phyloP scores from a whole-genome alignment of 1,284 basidiomycete species.

The Puccinia coronata region DNA sequence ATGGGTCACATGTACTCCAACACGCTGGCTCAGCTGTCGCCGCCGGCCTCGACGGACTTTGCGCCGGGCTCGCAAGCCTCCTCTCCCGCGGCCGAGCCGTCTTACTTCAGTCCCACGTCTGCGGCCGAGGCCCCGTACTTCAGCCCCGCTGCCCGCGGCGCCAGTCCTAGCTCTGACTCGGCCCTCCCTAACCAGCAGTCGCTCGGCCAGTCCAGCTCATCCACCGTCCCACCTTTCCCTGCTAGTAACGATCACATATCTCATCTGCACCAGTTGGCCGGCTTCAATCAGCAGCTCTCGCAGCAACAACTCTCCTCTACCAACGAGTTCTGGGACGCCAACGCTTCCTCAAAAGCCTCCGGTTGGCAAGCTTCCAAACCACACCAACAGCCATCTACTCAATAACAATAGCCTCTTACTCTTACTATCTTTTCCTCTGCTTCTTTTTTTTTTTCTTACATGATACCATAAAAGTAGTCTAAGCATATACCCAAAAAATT shows the following conservation, averaged over 20 bases:
- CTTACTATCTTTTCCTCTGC: too few relatives aligned
- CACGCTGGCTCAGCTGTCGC: slow-evolving; percentile 29
- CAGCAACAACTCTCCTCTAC: neutral
- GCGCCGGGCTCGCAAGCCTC: slow-evolving; percentile 28
- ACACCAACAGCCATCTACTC: neutral
- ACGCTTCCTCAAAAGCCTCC: too few relatives aligned
- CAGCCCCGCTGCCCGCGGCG: neutral
- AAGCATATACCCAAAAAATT: too few relatives aligned
- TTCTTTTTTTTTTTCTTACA: too few relatives aligned
- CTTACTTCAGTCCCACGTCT: slow-evolving; percentile 13
- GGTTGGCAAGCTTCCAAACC: neutral
- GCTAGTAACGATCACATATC: neutral
- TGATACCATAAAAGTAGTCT: too few relatives aligned
- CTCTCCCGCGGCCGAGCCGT: slow-evolving; percentile 7
- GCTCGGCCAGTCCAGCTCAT: too few relatives aligned
- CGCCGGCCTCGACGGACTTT: slow-evolving; percentile 35
- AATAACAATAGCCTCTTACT: too few relatives aligned
- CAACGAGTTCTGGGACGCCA: neutral
- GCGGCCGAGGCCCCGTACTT: slow-evolving; percentile 5
- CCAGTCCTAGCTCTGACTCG: neutral
- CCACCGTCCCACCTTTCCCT: neutral
- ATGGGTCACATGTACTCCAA: slow-evolving; percentile 24
- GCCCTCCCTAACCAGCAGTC: neutral
- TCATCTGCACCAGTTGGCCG: neutral
- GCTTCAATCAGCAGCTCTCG: neutral